Base-by-base conservation (phyloP, 139 green algal species). In the Micractinium sp. region DNA sequence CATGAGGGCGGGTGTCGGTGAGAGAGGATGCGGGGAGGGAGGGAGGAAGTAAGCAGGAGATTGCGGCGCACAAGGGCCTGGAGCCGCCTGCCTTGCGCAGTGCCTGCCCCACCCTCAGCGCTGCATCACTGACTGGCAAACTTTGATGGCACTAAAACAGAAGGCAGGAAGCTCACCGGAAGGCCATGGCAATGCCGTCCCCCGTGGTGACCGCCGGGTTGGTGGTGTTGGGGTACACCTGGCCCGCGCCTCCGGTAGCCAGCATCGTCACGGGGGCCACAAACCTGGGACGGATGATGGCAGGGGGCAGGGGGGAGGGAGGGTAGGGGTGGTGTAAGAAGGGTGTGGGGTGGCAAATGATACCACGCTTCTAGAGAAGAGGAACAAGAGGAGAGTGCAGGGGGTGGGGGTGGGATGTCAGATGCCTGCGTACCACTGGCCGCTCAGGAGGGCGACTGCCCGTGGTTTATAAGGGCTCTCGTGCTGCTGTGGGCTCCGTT, bases 201-300 rank as follows among this genome's bases (percentile, higher is more conserved):
- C 98, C 98, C 15, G 98, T 99, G 20, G 94, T 90, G 5, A 99
- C 97, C n/a, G 90, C 73, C 1, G 98, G 98, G 93, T 99, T 99
- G 88, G 98, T 99, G 60, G 98, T 99, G 93, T 95, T 96, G 38
- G 97, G 97, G 88, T 99, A 99, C 31, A 99, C 92, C 93, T 98
- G 95, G 4, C 98, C 98, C 0, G 95, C 97, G 25, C 98, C 98
- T 31, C 98, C 98, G 15, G 93, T 96, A 16, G 98, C 97, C 14
- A 99, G 90, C 92, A 99, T 93, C 0, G 97, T 99, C 18, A 95
- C 92, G 7, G 96, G 91, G 1, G 96, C 91, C 31, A 97, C 82
- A 87, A 98, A 97, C 23, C 88, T 87, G 81, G 23, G 31, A 14
- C 0, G 33, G 25, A 5, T 33, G 31, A 22, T 76, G 36, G 23